Evolutionary conservation across 495 filamentous ascomycete species (phyloP), one percentile per base, ranked within the genome.

Genomic region (Hypoxylon intermedium): DNA sequence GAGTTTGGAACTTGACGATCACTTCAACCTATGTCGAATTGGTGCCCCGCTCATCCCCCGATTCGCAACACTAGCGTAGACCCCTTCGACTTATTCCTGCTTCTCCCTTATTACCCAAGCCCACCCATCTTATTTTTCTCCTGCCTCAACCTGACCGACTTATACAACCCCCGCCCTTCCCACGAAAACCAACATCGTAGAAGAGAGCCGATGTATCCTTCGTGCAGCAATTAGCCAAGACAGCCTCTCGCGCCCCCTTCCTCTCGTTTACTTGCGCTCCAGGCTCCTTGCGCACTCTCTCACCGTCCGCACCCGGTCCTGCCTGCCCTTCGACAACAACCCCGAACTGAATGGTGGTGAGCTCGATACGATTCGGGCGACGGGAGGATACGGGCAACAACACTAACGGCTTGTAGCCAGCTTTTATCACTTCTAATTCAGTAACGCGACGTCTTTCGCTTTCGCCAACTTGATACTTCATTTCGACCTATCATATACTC

Each of bases 1-100:
- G 37, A 63, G 53, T 31, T 63, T 65, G 67, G 47, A 57, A 67
- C n/a, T 54, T 67, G 67, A 63, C 67, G 67, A 70, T 70, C 67
- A 70, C 67, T 70, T 71, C 58, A 70, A 58, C 36, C 51, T 59
- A 61, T 49, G 26, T 55, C 33, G 58, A 65, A 55, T 55, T 62
- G 47, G 65, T 43, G 46, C 61, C 54, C 68, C 68, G 68, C 68
- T 52, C 59, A 54, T 58, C 58, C 60, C n/a, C 68, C 61, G 56
- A 63, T 65, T 65, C 61, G 50, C 53, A 58, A 43, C 3, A 34
- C 31, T 34, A 60, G 21, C 44, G 30, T 19, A 40, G 36, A 45
- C 41, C 40, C 34, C 34, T 60, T 55, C 28, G 31, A 59, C 55
- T 34, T 50, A 44, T 50, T 58, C 16, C 49, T 65, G 43, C 51